phyloP scores from a whole-genome alignment of 805 yeast genomes.

The Ascoidea tarda region DNA sequence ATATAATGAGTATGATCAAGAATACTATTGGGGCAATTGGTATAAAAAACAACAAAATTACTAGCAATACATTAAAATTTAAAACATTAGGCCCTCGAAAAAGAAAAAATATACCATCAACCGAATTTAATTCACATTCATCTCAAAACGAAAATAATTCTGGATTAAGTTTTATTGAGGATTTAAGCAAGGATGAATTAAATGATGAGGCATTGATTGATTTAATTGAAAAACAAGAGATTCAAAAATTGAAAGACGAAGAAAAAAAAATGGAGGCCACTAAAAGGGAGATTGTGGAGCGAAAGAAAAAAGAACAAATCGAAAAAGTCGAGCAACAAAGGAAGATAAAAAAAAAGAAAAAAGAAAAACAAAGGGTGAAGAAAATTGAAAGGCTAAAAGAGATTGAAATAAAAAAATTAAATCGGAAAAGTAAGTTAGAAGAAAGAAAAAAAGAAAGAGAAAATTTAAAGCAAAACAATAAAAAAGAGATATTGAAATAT shows the following conservation, averaged over 20 bases:
- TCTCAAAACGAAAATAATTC: slow-evolving; percentile 1
- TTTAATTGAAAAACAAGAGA: slow-evolving; percentile 1
- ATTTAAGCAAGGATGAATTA: not conserved
- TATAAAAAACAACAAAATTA: slow-evolving; percentile 6
- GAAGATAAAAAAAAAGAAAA: slow-evolving; percentile 3
- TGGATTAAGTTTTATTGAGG: slow-evolving; percentile 1
- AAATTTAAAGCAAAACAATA: not conserved
- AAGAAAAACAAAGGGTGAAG: slow-evolving; percentile 1
- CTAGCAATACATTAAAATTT: slow-evolving; percentile 7
- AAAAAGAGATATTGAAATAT: too few species aligned
- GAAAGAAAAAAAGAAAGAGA: not conserved
- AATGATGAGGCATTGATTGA: not conserved
- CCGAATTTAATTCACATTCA: not conserved
- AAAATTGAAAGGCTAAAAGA: not conserved
- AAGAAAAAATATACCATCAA: not conserved
- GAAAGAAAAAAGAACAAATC: slow-evolving; percentile 2
- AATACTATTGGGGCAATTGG: slow-evolving; percentile 8
- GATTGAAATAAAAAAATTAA: too few species aligned
- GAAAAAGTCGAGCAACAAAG: not conserved
- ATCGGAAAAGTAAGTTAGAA: too few species aligned
- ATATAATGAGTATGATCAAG: slow-evolving; percentile 9
- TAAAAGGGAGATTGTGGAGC: slow-evolving; percentile 2
- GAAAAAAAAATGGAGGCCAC: slow-evolving; percentile 1
- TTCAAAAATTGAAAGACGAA: not conserved
- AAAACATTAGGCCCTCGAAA: not conserved